Percentiles rank a stretch among this genome's conserved stretches.
phyloP scores from a whole-genome alignment of 2,329 filamentous ascomycete genomes.

The Cladosporium austrohemisphaericum region DNA sequence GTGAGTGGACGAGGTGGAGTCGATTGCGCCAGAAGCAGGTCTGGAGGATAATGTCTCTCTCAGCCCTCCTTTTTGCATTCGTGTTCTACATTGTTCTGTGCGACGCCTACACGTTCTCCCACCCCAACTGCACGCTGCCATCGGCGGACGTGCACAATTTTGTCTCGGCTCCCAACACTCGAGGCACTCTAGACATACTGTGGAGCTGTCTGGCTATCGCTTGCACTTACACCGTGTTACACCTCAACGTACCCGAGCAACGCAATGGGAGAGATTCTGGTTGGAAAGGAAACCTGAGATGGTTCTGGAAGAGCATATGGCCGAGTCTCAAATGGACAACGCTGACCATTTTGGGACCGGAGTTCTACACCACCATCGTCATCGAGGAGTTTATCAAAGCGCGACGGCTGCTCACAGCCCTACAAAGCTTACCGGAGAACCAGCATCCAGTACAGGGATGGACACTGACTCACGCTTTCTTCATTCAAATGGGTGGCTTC shows the following conservation, averaged over 20 bases:
- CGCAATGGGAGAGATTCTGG: not conserved
- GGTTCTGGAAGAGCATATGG: slow-evolving; percentile 6
- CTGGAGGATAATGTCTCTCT: too few species aligned
- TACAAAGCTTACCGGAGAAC: not conserved
- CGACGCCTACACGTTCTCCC: not conserved
- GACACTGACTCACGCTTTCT: slow-evolving; percentile 32
- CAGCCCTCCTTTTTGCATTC: too few species aligned
- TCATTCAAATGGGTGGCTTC: slow-evolving; percentile 32
- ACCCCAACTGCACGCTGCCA: slow-evolving; percentile 13
- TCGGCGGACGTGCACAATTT: not conserved
- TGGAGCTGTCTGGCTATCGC: slow-evolving; percentile 34
- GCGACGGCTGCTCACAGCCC: not conserved
- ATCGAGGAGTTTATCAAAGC: slow-evolving; percentile 6
- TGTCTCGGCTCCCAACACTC: slow-evolving; percentile 16
- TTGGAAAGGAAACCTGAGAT: slow-evolving; percentile 5
- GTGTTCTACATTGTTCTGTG: too few species aligned
- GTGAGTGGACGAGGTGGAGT: too few species aligned
- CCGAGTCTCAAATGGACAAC: slow-evolving; percentile 5
- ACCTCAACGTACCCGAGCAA: slow-evolving; percentile 35
- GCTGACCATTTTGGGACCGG: slow-evolving; percentile 7
- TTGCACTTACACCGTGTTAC: slow-evolving; percentile 38
- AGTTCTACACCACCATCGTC: not conserved
- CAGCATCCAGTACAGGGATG: slow-evolving; percentile 15
- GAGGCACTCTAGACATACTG: slow-evolving; percentile 35
- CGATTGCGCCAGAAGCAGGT: too few species aligned